Base-by-base conservation (phyloP, 495 filamentous ascomycete genomes). In the Daldinia concentrica region DNA sequence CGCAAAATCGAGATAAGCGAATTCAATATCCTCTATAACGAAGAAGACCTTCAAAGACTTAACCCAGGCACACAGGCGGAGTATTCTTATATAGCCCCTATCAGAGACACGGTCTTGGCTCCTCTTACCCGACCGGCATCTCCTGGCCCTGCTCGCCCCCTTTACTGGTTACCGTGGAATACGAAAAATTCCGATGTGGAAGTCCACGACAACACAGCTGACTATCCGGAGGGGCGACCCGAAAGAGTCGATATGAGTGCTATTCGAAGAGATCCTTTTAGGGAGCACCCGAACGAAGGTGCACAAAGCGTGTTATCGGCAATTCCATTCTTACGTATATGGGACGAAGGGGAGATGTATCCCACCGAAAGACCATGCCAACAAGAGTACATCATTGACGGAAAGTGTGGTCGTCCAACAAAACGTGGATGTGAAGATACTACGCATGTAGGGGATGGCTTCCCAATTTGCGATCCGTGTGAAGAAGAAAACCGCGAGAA, bases 381-480 rank as follows among this genome's bases (percentile, higher is more conserved):
- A 7, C 36, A n/a, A 4, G 41, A 58, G 26, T 27, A 55, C 11
- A 0, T 3, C 0, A 0, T 36, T 4, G 6, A 9, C 6, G 41
- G 43, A 4, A 22, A 5, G 14, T 68, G 65, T 19, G 11, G 11
- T 0, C 14, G 22, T 5, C 11, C 6, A 1, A 62, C 65, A 2
- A 4, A 1, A 0, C 3, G 6, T 4, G 56, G 43, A 6, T 69
- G 66, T 22, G 66, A 69, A 52, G 66, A 69, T 52, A 58, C 39
- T 1, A n/a, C 17, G 0, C 58, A 62, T 12, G 22, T 9, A 14
- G 45, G 17, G 12, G 15, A 26, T 4, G 34, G 52, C 3, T 4
- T 34, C 3, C 37, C 66, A 9, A 69, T 69, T 30, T 69, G 66
- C 32, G 39, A 50, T 8, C 22, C 36, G 9, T 63, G 52, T 17